Evolutionary conservation across 1,284 basidiomycete genomes (phyloP).

Genomic region (Trametes polyzona): DNA sequence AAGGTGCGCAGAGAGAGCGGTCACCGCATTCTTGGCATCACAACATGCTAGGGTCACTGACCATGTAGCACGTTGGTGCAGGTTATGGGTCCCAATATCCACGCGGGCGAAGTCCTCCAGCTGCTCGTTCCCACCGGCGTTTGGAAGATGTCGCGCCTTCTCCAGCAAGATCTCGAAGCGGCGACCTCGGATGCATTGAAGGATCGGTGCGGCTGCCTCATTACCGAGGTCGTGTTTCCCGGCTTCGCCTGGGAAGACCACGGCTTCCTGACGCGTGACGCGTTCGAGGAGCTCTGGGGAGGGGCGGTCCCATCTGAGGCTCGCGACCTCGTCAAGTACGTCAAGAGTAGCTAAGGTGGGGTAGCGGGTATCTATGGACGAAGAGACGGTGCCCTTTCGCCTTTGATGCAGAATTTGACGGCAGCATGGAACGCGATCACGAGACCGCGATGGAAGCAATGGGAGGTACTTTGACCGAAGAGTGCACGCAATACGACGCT

Average conservation of each 20-base stretch:
- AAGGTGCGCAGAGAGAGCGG: constrained; percentile 29
- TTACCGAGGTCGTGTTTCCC: constrained; percentile 53
- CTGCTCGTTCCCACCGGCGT: constrained; percentile 50
- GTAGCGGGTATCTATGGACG: no score
- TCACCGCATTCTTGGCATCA: not conserved
- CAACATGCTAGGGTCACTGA: no score
- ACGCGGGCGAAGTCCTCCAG: constrained; percentile 46
- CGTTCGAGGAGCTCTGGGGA: constrained; percentile 40
- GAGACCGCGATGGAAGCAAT: not conserved
- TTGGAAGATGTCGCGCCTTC: constrained; percentile 54
- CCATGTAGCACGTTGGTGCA: constrained; percentile 7
- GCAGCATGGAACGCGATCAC: not conserved
- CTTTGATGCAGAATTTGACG: no score
- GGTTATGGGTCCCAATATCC: constrained; percentile 45
- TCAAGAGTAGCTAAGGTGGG: constrained; percentile 11
- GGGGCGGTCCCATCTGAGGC: constrained; percentile 21
- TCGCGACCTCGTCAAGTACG: constrained; percentile 21
- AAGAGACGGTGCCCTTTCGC: no score
- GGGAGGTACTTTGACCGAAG: no score
- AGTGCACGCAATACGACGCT: no score
- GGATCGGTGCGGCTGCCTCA: constrained; percentile 45
- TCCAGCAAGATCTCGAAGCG: constrained; percentile 41
- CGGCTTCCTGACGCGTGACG: constrained; percentile 40
- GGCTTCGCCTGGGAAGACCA: constrained; percentile 57
- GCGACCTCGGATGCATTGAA: constrained; percentile 16